Conservation (phyloP, 805 yeast genomes). For the Danielozyma ontarioensis region DNA sequence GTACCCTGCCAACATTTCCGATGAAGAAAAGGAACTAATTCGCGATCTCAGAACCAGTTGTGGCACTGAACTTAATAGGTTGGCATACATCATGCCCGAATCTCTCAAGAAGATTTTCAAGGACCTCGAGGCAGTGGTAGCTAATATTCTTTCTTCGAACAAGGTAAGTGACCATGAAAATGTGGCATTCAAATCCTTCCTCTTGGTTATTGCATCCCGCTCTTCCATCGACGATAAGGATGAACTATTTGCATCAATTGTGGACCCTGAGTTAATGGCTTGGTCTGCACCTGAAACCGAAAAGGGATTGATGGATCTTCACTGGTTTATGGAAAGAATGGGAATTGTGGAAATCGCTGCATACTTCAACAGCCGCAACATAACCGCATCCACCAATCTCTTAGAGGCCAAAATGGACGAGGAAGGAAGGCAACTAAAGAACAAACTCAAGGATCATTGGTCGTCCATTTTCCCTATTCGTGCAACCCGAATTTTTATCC, state of each 20-base stretch:
- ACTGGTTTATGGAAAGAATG: slow-evolving; percentile 97
- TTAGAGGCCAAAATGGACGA: slow-evolving; percentile 85
- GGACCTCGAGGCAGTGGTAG: slow-evolving; percentile 78
- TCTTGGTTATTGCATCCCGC: slow-evolving; percentile 87
- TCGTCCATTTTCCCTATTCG: slow-evolving; percentile 90
- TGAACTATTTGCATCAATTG: slow-evolving; percentile 77
- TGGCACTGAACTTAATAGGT: slow-evolving; percentile 89
- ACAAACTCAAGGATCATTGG: slow-evolving; percentile 85
- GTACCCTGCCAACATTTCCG: slow-evolving; percentile 60
- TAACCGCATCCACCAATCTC: slow-evolving; percentile 70
- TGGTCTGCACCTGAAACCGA: slow-evolving; percentile 93
- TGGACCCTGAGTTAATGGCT: slow-evolving; percentile 86
- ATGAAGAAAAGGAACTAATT: slow-evolving; percentile 72
- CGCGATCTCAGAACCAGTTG: slow-evolving; percentile 87
- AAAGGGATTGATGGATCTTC: slow-evolving; percentile 82
- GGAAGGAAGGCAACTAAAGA: slow-evolving; percentile 70
- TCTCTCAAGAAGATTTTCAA: slow-evolving; percentile 73
- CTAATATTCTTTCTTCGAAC: slow-evolving; percentile 58
- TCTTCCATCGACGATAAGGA: slow-evolving; percentile 68
- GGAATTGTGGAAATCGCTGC: slow-evolving; percentile 93
- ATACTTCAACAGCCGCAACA: slow-evolving; percentile 79
- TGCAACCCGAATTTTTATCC: slow-evolving; percentile 90
- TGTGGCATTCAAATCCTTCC: slow-evolving; percentile 88
- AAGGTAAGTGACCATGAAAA: slow-evolving; percentile 86
- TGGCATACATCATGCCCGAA: slow-evolving; percentile 94